Evolutionary conservation across 2,329 filamentous ascomycete genomes (phyloP).

Genomic region (Exophiala calicioides): DNA sequence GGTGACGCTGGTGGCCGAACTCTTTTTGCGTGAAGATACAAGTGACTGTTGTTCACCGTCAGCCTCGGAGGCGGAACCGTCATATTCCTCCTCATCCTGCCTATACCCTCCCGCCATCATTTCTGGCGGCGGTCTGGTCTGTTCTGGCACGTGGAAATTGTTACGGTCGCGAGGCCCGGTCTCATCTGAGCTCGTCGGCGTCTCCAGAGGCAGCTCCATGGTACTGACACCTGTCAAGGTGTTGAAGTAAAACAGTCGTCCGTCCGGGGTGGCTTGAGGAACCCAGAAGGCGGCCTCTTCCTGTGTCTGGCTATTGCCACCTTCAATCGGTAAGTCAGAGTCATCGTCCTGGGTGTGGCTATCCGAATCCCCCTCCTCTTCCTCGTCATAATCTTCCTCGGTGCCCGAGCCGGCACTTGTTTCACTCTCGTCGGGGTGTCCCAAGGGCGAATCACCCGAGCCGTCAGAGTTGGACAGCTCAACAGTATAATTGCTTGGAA

Average conservation of each 20-base stretch:
- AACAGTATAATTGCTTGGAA: constrained; percentile 97
- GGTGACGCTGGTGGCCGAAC: constrained; percentile 71
- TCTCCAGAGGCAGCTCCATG: constrained; percentile 91
- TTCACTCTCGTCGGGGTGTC: constrained; percentile 53
- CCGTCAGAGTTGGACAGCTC: constrained; percentile 74
- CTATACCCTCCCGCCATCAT: constrained; percentile 81
- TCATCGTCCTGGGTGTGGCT: constrained; percentile 65
- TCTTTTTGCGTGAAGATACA: constrained; percentile 67
- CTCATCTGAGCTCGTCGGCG: constrained; percentile 76
- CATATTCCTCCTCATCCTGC: constrained; percentile 79
- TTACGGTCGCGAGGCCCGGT: constrained; percentile 84
- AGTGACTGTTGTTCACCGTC: constrained; percentile 77
- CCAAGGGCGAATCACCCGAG: constrained; percentile 45
- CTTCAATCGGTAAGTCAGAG: constrained; percentile 67
- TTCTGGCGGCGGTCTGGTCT: constrained; percentile 85
- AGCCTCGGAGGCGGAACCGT: constrained; percentile 83
- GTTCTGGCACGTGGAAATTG: constrained; percentile 84
- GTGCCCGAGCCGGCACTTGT: constrained; percentile 50
- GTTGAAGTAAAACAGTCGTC: constrained; percentile 95
- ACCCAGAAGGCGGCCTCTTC: constrained; percentile 98
- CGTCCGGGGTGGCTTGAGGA: constrained; percentile 91
- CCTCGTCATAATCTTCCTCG: constrained; percentile 65
- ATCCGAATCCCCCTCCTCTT: constrained; percentile 68
- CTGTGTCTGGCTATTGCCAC: constrained; percentile 63
- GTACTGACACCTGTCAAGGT: constrained; percentile 93